phyloP scores from a whole-genome alignment of 768 basidiomycete genomes.

The Cystobasidium onofrii region DNA sequence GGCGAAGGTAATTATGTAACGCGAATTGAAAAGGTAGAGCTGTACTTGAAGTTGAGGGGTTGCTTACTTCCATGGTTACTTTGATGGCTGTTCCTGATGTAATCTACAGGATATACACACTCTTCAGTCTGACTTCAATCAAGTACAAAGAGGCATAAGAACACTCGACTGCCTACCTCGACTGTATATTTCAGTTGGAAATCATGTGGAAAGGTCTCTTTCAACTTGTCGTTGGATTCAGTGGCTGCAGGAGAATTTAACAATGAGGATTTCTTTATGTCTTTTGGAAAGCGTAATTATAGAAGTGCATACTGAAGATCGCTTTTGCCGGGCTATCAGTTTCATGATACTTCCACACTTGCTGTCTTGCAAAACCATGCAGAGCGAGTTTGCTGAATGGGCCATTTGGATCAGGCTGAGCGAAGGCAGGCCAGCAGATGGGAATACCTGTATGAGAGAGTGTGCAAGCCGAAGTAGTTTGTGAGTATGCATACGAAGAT shows the following conservation, averaged over 20 bases:
- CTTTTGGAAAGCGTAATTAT: too few relatives aligned
- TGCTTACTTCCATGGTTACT: neutral
- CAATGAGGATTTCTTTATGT: neutral
- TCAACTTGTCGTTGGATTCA: slow-evolving; percentile 1
- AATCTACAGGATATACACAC: neutral
- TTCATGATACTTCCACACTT: neutral
- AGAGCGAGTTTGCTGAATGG: neutral
- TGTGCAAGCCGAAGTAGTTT: neutral
- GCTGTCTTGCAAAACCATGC: slow-evolving; percentile 3
- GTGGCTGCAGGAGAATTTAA: neutral
- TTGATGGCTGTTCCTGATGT: neutral
- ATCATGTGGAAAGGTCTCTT: neutral
- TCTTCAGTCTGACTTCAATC: neutral
- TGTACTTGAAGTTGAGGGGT: neutral
- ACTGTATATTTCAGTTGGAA: neutral
- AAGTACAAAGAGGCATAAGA: neutral
- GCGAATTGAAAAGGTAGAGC: neutral
- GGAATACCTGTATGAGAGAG: slow-evolving; percentile 8
- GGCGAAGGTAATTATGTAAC: neutral
- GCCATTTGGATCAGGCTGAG: neutral
- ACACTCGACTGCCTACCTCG: neutral
- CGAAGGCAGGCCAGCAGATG: slow-evolving; percentile 11
- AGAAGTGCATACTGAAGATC: neutral
- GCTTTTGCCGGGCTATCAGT: neutral
- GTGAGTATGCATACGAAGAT: neutral